Percentiles rank a stretch among this genome's conserved stretches.
phyloP scores from a whole-genome alignment of 2,329 filamentous ascomycete species.

The Scytalidium lignicola region DNA sequence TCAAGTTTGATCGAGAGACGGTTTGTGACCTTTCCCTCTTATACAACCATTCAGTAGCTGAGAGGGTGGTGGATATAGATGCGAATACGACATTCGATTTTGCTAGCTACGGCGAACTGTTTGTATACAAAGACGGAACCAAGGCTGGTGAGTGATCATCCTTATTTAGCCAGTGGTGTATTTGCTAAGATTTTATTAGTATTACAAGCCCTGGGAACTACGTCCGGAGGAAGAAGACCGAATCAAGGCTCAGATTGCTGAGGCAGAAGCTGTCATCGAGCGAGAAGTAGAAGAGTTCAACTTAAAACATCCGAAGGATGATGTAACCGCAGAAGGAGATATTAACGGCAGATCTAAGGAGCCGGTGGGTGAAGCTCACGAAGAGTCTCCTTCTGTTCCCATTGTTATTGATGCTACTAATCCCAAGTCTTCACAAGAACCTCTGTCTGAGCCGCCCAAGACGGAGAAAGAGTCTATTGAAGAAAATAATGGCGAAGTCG shows the following conservation, averaged over 20 bases:
- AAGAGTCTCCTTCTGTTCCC: conserved; percentile 32
- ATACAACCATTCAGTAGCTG: not conserved
- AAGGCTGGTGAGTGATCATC: conserved; percentile 56
- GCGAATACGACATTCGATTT: conserved; percentile 66
- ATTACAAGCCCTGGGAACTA: conserved; percentile 80
- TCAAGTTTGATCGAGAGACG: conserved; percentile 68
- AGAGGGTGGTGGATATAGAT: conserved; percentile 31
- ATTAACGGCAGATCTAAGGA: conserved; percentile 28
- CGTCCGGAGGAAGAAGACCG: conserved; percentile 61
- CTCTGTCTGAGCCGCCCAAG: conserved; percentile 22
- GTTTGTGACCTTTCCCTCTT: conserved; percentile 45
- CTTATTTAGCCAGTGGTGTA: not conserved
- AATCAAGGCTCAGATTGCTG: conserved; percentile 66
- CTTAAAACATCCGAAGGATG: conserved; percentile 34
- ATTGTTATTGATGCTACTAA: conserved; percentile 34
- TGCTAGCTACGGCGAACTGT: conserved; percentile 67
- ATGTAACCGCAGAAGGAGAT: conserved; percentile 17
- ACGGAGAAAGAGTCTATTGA: conserved; percentile 44
- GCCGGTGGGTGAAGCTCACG: conserved; percentile 39
- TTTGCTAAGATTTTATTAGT: conserved; percentile 45
- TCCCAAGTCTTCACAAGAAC: conserved; percentile 22
- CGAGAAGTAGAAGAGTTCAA: conserved; percentile 62
- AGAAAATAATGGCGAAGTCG: conserved; percentile 69
- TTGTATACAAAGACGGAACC: conserved; percentile 69
- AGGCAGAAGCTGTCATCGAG: conserved; percentile 58